Percentiles rank a stretch among this genome's conserved stretches.
These are phyloP conservation scores for Suillus subaureus DNA, from an alignment of 768 basidiomycete genomes.

Conservation along the genomic window DNA sequence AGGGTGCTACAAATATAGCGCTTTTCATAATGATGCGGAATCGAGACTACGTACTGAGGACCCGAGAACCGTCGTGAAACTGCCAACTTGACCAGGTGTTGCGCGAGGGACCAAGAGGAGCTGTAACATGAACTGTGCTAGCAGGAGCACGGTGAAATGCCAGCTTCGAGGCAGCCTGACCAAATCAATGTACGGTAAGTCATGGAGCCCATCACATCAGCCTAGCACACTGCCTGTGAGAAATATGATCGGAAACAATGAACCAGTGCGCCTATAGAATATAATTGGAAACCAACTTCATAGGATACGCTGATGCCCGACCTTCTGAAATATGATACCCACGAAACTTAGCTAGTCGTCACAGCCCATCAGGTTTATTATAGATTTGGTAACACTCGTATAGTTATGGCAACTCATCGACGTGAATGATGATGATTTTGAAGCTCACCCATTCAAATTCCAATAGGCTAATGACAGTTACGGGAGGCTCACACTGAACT, in stretches of 20 bases:
- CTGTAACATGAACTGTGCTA: conserved; percentile 34
- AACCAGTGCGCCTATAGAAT: not conserved
- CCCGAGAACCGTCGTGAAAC: too few species aligned
- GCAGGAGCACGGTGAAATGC: conserved; percentile 27
- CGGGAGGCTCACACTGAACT: conserved; percentile 72
- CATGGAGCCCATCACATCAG: not conserved
- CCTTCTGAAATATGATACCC: not conserved
- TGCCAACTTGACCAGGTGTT: conserved; percentile 34
- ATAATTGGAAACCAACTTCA: not conserved
- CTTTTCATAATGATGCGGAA: too few species aligned
- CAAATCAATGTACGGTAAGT: not conserved
- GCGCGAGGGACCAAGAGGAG: conserved; percentile 38
- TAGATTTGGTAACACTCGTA: not conserved
- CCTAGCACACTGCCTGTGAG: not conserved
- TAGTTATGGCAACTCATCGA: not conserved
- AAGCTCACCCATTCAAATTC: conserved; percentile 22
- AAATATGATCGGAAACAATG: not conserved
- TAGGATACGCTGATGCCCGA: not conserved
- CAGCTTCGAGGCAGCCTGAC: not conserved
- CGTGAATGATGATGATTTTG: not conserved
- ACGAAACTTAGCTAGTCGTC: not conserved
- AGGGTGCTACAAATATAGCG: too few species aligned
- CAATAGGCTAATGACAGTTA: conserved; percentile 69
- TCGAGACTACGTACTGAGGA: too few species aligned
- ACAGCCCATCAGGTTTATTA: not conserved